These are phyloP conservation scores for Trichothecium sympodiale DNA, from an alignment of 2,329 filamentous ascomycete species.

Conservation along the genomic window DNA sequence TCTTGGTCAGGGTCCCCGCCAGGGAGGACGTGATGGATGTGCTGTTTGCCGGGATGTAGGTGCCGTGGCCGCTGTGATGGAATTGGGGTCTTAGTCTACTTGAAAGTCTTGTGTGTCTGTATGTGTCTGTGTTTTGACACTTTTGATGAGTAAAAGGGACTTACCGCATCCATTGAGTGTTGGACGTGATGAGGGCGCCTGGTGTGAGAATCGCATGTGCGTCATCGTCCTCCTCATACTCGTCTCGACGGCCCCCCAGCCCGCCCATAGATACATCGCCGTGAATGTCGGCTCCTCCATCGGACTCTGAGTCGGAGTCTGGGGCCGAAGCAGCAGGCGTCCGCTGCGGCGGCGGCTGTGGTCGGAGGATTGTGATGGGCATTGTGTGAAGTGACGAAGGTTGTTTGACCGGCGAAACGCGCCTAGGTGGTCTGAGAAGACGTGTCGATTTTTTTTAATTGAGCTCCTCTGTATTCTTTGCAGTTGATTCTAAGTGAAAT, in stretches of 20 bases:
- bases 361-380: constrained; percentile 38
- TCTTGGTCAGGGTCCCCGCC: constrained; percentile 80
- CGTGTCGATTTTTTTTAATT: no score
- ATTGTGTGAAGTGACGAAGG: constrained; percentile 22
- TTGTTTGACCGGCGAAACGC: no score
- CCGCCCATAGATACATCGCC: constrained; percentile 34
- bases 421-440: no score
- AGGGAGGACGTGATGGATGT: constrained; percentile 78
- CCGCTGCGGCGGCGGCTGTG: constrained; percentile 19
- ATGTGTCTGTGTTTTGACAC: not conserved
- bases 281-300: constrained; percentile 34
- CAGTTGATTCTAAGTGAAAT: no score
- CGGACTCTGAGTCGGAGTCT: constrained; percentile 28
- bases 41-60: constrained; percentile 54
- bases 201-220: constrained; percentile 64
- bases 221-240: constrained; percentile 12
- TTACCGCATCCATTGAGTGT: constrained; percentile 92
- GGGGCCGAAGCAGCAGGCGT: constrained; percentile 10
- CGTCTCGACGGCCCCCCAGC: constrained; percentile 24
- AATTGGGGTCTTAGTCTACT: no score
- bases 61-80: constrained; percentile 73
- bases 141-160: constrained; percentile 8
- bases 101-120: no score
- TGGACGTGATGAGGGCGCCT: constrained; percentile 76
- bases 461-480: no score